A percentile compares a stretch with the other conserved stretches of the same genome.
Conservation (phyloP, 805 yeast species). For the Schwanniomyces vanrijiae region DNA sequence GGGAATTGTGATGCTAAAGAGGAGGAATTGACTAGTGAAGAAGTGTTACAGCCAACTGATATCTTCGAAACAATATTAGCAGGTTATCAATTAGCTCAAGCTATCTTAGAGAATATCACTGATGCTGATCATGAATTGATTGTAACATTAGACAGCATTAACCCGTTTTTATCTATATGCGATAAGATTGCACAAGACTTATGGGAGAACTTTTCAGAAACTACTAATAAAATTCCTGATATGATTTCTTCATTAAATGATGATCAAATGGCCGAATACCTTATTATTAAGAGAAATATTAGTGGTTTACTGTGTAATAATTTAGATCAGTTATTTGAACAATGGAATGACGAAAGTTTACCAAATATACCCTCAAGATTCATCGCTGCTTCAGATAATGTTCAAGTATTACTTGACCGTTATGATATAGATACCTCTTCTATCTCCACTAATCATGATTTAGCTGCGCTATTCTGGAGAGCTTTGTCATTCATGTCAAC, state of each 20-base stretch:
- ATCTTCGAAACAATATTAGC: constrained; percentile 32
- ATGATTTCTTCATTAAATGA: constrained; percentile 26
- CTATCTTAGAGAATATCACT: constrained; percentile 28
- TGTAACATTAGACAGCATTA: constrained; percentile 11
- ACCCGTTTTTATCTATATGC: constrained; percentile 17
- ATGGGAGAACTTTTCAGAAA: constrained; percentile 15
- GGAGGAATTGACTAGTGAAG: constrained; percentile 20
- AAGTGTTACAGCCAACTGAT: constrained; percentile 35
- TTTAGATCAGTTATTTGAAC: constrained; percentile 20
- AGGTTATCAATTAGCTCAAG: constrained; percentile 26
- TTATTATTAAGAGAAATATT: constrained; percentile 26
- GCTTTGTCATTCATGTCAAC: constrained; percentile 36
- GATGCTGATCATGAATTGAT: constrained; percentile 7
- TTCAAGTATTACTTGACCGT: constrained; percentile 44
- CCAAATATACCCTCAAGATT: constrained; percentile 35
- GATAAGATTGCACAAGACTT: constrained; percentile 21
- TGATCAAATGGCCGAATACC: constrained; percentile 29
- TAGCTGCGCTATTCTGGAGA: constrained; percentile 35
- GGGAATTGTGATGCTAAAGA: constrained; percentile 1
- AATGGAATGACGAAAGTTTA: constrained; percentile 34
- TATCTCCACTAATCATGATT: constrained; percentile 7
- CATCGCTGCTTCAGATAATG: constrained; percentile 43
- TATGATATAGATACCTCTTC: constrained; percentile 16
- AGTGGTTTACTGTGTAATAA: constrained; percentile 25
- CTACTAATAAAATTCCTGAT: constrained; percentile 13